Evolutionary conservation across 306 rosid species (phyloP).

Genomic region (Malus domestica): DNA sequence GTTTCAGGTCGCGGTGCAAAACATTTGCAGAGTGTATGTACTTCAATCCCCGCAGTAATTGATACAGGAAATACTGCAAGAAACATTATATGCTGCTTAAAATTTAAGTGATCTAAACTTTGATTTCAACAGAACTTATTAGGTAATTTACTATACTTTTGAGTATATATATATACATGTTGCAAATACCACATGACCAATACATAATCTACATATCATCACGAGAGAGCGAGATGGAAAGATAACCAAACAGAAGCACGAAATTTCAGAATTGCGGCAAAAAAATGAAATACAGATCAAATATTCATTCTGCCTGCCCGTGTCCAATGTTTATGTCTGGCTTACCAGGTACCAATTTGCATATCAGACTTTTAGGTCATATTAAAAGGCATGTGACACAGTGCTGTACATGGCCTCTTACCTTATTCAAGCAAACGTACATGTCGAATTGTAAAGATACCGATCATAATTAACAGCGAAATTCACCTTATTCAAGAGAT

Average conservation of each 20-base stretch:
- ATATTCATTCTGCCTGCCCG: neutral
- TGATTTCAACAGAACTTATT: neutral
- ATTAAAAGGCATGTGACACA: neutral
- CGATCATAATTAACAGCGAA: neutral
- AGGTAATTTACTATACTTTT: neutral
- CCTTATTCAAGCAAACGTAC: neutral
- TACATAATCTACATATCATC: neutral
- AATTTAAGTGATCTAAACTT: neutral
- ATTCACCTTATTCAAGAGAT: neutral
- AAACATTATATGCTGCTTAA: constrained; percentile 8
- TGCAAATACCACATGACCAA: neutral
- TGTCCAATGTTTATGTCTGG: neutral
- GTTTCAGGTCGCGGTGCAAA: constrained; percentile 69
- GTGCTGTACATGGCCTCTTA: too few relatives aligned
- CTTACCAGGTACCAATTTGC: too few relatives aligned
- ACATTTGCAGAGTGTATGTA: constrained; percentile 68
- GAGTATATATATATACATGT: neutral
- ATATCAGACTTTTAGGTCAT: neutral
- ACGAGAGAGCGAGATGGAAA: neutral
- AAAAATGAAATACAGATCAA: neutral
- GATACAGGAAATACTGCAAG: constrained; percentile 58
- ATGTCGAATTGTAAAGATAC: neutral
- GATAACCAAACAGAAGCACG: neutral
- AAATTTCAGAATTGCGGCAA: neutral
- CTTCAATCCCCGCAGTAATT: constrained; percentile 59